Percentiles rank a stretch among this genome's conserved stretches.
phyloP scores from a whole-genome alignment of 768 basidiomycete genomes.

The Postia placenta region DNA sequence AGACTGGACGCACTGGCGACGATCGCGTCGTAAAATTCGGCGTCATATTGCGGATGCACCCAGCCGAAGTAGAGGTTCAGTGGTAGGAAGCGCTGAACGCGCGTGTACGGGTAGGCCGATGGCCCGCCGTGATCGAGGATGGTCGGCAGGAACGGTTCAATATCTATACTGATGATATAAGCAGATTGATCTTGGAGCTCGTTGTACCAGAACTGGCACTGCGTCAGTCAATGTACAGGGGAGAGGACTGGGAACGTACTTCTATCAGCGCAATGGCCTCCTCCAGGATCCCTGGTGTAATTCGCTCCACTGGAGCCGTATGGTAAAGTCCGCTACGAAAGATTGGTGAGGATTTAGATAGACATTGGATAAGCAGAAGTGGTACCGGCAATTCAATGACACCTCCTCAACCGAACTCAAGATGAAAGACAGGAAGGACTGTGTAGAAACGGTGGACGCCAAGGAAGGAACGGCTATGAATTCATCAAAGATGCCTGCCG shows the following conservation, averaged over 20 bases:
- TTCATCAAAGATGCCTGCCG: slow-evolving; percentile 44
- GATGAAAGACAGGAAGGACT: slow-evolving; percentile 37
- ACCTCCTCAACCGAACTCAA: slow-evolving; percentile 31
- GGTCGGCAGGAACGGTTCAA: slow-evolving; percentile 40
- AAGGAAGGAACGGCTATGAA: slow-evolving; percentile 40
- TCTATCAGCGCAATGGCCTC: too few species aligned
- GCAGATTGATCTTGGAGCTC: slow-evolving; percentile 27
- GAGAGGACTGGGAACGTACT: slow-evolving; percentile 14
- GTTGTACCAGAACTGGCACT: slow-evolving; percentile 34
- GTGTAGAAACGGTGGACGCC: slow-evolving; percentile 31
- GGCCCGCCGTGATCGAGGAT: too few species aligned
- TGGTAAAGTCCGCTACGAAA: slow-evolving; percentile 40
- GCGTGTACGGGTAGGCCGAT: slow-evolving; percentile 42
- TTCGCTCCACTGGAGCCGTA: too few species aligned
- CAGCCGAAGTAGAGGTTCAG: slow-evolving; percentile 36
- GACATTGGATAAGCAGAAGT: slow-evolving; percentile 22
- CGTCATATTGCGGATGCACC: slow-evolving; percentile 29
- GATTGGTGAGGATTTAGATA: slow-evolving; percentile 27
- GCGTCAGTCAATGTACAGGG: not conserved
- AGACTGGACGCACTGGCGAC: slow-evolving; percentile 30
- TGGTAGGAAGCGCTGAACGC: slow-evolving; percentile 30
- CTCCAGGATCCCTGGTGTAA: too few species aligned
- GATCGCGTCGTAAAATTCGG: slow-evolving; percentile 31
- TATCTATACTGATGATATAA: slow-evolving; percentile 27
- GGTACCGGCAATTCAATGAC: slow-evolving; percentile 28